A percentile compares a stretch with the other conserved stretches of the same genome.
Evolutionary conservation across 257 asterid genomes (phyloP).

Genomic region (Mentha longifolia): DNA sequence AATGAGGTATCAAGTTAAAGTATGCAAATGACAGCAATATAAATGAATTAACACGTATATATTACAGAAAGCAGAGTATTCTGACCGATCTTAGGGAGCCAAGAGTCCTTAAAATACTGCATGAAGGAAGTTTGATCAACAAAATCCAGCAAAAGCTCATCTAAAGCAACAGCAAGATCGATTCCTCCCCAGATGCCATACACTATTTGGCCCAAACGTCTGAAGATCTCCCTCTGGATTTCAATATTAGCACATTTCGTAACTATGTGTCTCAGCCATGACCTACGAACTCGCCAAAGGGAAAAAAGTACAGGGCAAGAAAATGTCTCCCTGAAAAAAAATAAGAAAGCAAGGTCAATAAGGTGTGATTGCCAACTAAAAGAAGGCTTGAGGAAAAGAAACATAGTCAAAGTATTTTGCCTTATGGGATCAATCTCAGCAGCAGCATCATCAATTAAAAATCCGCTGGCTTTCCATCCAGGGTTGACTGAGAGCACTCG

Average conservation of each 20-base stretch:
- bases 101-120: slow-evolving; percentile 78
- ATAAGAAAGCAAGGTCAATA: slow-evolving; percentile 32
- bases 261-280: slow-evolving; percentile 83
- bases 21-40: slow-evolving; percentile 6
- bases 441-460: slow-evolving; percentile 88
- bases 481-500: slow-evolving; percentile 79
- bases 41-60: neutral
- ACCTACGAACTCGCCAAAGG: slow-evolving; percentile 90
- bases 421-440: slow-evolving; percentile 91
- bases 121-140: slow-evolving; percentile 79
- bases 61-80: slow-evolving; percentile 28
- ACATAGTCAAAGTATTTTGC: slow-evolving; percentile 41
- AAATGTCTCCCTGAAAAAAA: slow-evolving; percentile 80
- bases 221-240: slow-evolving; percentile 86
- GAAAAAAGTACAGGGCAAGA: slow-evolving; percentile 94
- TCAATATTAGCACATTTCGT: slow-evolving; percentile 73
- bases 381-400: slow-evolving; percentile 21
- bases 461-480: slow-evolving; percentile 86
- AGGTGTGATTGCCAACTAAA: slow-evolving; percentile 19
- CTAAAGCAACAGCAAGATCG: slow-evolving; percentile 56
- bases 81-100: slow-evolving; percentile 96
- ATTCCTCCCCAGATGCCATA: slow-evolving; percentile 79
- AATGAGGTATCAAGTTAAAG: slow-evolving; percentile 26
- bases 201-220: slow-evolving; percentile 76
- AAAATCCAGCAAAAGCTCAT: slow-evolving; percentile 69